A percentile compares a stretch with the other conserved stretches of the same genome.
Conservation (phyloP, 2,329 filamentous ascomycete species). For the Colletotrichum ledebouriae region DNA sequence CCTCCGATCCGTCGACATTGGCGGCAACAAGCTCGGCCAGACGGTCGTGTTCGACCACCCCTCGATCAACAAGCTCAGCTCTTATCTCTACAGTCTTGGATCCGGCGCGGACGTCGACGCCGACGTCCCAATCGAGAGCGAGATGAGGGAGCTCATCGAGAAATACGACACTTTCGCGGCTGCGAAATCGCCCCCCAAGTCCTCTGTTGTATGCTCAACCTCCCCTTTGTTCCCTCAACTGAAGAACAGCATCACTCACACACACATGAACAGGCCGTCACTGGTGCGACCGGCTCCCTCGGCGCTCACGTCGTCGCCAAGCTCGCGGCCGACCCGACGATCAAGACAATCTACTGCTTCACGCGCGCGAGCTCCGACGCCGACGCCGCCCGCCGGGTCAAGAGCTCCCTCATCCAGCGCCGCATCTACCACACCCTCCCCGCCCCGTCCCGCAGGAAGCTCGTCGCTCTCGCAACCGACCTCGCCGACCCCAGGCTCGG, state of each 20-base stretch:
- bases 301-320: conserved; percentile 72
- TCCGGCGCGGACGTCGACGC: conserved; percentile 51
- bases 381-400: conserved; percentile 45
- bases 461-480: conserved; percentile 51
- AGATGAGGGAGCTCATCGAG: conserved; percentile 45
- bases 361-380: conserved; percentile 57
- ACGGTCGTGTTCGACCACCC: conserved; percentile 73
- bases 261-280: conserved; percentile 59
- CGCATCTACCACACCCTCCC: conserved; percentile 50
- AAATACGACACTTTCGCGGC: conserved; percentile 43
- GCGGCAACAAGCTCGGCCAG: conserved; percentile 60
- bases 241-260: background rate
- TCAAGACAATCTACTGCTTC: conserved; percentile 66
- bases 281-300: conserved; percentile 75
- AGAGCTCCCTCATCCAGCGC: conserved; percentile 48
- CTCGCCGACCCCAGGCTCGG: conserved; percentile 58
- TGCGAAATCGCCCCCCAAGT: background rate
- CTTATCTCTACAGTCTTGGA: conserved; percentile 58
- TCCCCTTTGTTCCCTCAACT: too few relatives aligned
- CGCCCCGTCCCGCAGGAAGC: conserved; percentile 37
- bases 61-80: conserved; percentile 60
- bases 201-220: conserved; percentile 20
- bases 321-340: conserved; percentile 68
- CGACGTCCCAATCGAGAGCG: conserved; percentile 48
- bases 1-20: conserved; percentile 63